A percentile compares a stretch with the other conserved stretches of the same genome.
phyloP scores from a whole-genome alignment of 257 asterid species.

The Misopates orontium region DNA sequence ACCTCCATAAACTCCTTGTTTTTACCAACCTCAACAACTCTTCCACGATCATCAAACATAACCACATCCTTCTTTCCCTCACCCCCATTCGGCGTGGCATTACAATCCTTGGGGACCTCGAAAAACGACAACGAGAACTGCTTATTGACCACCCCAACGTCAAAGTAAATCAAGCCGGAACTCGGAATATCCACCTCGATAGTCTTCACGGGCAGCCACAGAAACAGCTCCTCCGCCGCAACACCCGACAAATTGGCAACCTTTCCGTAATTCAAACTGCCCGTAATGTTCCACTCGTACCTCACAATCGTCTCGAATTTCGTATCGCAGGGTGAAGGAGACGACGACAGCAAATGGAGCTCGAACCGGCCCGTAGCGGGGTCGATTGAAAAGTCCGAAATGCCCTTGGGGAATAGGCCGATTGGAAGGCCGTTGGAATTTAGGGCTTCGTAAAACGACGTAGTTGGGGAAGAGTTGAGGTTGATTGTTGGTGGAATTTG shows the following conservation, averaged over 20 bases:
- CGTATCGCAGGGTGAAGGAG: constrained; percentile 69
- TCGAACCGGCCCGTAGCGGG: constrained; percentile 54
- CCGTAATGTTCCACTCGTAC: constrained; percentile 60
- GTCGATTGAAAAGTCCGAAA: constrained; percentile 52
- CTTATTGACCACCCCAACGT: constrained; percentile 77
- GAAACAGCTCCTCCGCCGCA: constrained; percentile 74
- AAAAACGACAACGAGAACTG: constrained; percentile 78
- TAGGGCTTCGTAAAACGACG: constrained; percentile 56
- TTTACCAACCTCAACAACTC: constrained; percentile 47
- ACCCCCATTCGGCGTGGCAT: constrained; percentile 29
- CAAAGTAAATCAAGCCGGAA: constrained; percentile 91
- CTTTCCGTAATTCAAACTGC: constrained; percentile 48
- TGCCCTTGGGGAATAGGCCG: constrained; percentile 78
- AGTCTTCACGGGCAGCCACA: constrained; percentile 80
- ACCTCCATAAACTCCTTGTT: neutral
- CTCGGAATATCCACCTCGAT: constrained; percentile 80
- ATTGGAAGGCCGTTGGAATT: constrained; percentile 59
- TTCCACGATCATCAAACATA: constrained; percentile 25
- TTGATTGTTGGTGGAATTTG: constrained; percentile 11
- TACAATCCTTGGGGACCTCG: constrained; percentile 77
- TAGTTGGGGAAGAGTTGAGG: neutral
- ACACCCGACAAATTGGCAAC: constrained; percentile 64
- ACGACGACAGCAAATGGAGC: constrained; percentile 46
- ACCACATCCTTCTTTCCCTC: constrained; percentile 32
- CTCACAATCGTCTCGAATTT: constrained; percentile 74